Base-by-base conservation (phyloP, 2,329 filamentous ascomycete species). In the Pestalotiopsis sp. region DNA sequence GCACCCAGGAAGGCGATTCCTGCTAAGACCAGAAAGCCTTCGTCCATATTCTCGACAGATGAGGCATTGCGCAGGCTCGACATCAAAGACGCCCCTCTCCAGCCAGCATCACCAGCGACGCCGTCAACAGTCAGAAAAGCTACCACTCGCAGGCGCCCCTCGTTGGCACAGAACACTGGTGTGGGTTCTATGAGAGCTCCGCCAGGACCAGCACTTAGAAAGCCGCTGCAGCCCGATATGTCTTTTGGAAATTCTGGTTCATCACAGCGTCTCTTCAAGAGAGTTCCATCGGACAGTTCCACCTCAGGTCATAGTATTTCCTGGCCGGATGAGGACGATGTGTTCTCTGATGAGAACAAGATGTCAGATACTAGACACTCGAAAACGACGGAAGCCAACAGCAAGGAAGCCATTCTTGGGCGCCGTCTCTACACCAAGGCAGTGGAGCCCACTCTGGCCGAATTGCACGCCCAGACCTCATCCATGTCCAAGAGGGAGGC, bases 231-330 rank as follows among this genome's bases (percentile, higher is more conserved):
- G 66, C 87, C 96, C 1, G 94, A 98, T 75, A 91, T 97, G 84
- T 97, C 92, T 5, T 98, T 97, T 80, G 96, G 95, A 64, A 98
- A 98, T 79, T 92, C 91, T 7, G 93, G 93, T 1, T 98, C 95
- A 1, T 97, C 94, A 17, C 93, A 97, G 72, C 91, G 94, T 66
- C 91, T 97, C 65, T 98, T 98, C 83, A 92, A 93, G 71, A 89
- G 95, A 26, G 94, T 97, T 0, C 86, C 87, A 0, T 96, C 94
- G 0, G 92, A 93, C 73, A 84, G 85, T 73, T 89, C 84, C 24
- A 82, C 79, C 5, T 80, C 81, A 1, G 80, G 81, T 4, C 81
- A 82, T 38, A 35, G 30, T 35, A 67, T 79, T 1, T 70, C 74
- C 1, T 80, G 81, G 2, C 74, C 80, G 4, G 81, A 81, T 39